Evolutionary conservation across 495 filamentous ascomycete genomes (phyloP).

Genomic region (Opeltia flavorubescens): DNA sequence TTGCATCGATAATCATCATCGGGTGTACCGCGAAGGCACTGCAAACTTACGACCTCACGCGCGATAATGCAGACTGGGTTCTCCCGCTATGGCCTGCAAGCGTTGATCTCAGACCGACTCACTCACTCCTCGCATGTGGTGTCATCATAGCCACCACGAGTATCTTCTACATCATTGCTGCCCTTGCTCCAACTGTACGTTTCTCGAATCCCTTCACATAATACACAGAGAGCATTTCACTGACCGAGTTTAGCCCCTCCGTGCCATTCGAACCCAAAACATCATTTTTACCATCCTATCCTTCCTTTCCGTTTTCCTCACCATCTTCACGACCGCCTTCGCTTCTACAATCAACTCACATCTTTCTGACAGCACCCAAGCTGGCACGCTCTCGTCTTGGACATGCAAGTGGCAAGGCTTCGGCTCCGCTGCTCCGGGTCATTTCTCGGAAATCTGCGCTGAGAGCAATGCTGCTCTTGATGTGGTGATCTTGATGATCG

Average conservation of each 20-base stretch:
- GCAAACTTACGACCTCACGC: conserved; percentile 27
- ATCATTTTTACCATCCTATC: conserved; percentile 23
- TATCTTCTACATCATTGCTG: conserved; percentile 26
- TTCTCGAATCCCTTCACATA: neutral
- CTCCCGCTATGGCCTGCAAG: conserved; percentile 37
- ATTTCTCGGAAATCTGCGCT: conserved; percentile 32
- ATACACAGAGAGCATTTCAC: neutral
- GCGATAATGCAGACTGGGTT: conserved; percentile 21
- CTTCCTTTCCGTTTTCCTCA: conserved; percentile 25
- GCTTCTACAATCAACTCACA: conserved; percentile 29
- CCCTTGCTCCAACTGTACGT: conserved; percentile 33
- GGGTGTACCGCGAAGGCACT: conserved; percentile 29
- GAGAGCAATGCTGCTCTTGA: conserved; percentile 27
- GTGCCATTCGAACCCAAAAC: conserved; percentile 22
- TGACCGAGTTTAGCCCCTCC: conserved; percentile 7
- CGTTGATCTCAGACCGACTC: conserved; percentile 32
- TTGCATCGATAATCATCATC: conserved; percentile 24
- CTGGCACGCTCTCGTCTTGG: conserved; percentile 37
- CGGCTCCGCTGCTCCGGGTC: conserved; percentile 15
- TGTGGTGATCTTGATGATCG: conserved; percentile 27
- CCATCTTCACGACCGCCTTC: conserved; percentile 29
- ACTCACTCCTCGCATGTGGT: conserved; percentile 30
- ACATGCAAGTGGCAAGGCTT: conserved; percentile 35
- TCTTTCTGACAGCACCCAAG: conserved; percentile 20
- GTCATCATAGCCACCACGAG: conserved; percentile 26